Evolutionary conservation across 495 filamentous ascomycete species (phyloP).

Genomic region (Neurospora sp.): DNA sequence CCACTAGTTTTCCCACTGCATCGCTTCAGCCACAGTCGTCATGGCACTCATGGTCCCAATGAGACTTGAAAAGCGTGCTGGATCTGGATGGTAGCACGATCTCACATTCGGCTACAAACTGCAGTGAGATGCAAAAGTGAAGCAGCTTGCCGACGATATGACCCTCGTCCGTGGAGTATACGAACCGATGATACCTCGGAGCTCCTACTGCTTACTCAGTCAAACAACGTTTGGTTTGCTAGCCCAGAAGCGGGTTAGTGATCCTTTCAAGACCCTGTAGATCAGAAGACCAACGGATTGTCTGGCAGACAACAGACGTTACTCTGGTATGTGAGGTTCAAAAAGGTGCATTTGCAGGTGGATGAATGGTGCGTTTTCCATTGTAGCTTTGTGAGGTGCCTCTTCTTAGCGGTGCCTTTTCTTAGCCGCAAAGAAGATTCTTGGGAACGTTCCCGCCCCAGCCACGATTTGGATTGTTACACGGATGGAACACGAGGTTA

Average conservation of each 20-base stretch:
- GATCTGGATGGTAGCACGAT: neutral
- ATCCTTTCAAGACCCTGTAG: neutral
- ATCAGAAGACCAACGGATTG: neutral
- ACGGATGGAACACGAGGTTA: neutral
- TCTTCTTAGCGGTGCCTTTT: neutral
- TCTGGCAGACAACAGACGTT: neutral
- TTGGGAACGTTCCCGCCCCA: neutral
- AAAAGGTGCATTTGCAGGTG: neutral
- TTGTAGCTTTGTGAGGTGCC: neutral
- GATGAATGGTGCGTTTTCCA: neutral
- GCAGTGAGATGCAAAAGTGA: neutral
- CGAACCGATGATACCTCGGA: neutral
- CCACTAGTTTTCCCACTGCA: neutral
- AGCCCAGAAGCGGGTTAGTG: neutral
- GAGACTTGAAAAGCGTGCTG: neutral
- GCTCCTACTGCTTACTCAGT: neutral
- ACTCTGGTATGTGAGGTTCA: neutral
- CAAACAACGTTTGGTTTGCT: neutral
- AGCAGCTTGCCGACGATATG: neutral
- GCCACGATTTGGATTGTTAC: neutral
- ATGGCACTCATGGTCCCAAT: neutral
- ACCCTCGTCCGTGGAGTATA: neutral
- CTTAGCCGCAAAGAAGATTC: neutral
- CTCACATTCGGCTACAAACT: neutral
- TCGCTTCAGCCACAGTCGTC: neutral